Evolutionary conservation across 352 stramenopile species (phyloP), one percentile per base, ranked within the genome.

Genomic region (Hyaloperonospora arabidopsidis): DNA sequence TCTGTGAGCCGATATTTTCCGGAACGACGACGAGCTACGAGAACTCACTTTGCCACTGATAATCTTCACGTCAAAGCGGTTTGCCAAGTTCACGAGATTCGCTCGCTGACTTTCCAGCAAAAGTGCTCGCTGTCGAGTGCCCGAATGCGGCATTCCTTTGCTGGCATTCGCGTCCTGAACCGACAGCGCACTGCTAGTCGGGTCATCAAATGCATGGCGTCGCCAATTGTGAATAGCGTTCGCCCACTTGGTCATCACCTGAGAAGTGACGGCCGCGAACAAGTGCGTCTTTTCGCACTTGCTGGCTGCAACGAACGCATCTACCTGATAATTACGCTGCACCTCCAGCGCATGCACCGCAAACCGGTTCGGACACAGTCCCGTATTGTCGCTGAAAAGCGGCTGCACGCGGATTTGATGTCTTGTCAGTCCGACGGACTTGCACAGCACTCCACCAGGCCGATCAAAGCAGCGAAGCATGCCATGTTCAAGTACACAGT

Each of bases 221-320:
- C 68, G 63, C 80, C 80, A 91, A 59, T 86, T 88, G 53, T 84
- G 73, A 52, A 91, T 75, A 7, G 72, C 74, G 38, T 83, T 82
- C 45, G 70, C 62, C 80, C 80, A 91, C 46, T 67, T 70, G 34
- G 64, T 71, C 76, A 89, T 87, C 28, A 57, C 68, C 25, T 78
- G 71, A 28, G 63, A 66, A 28, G 71, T 73, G 22, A 72, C 63
- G 8, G 80, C 74, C 1, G 76, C 80, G 41, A 90, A 86, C 32
- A 56, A 55, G 34, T 74, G 61, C 21, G 70, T 53, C 54, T 67
- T 64, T 46, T 74, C 64, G 52, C 44, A 53, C 43, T 69, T 68
- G 52, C 54, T 50, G 14, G 63, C 52, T 38, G 63, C 45, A 29
- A 70, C 67, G 46, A 88, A 78, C 11, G 63, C 60, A 12, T 69